These are phyloP conservation scores for Glycine tomentella DNA, from an alignment of 306 rosid genomes.

Conservation along the genomic window DNA sequence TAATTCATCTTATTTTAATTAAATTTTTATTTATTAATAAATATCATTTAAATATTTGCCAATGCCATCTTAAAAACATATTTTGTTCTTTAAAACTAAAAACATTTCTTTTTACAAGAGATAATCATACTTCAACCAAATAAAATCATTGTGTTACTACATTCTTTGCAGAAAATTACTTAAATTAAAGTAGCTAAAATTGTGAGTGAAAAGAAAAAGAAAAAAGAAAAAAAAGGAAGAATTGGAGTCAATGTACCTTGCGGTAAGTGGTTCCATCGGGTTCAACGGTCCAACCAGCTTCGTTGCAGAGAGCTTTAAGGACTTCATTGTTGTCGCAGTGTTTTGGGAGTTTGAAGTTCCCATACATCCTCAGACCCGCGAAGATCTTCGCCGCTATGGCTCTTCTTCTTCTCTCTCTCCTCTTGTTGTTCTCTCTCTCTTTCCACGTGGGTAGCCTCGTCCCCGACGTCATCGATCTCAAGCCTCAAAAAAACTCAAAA, in stretches of 20 bases:
- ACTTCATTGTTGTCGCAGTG: conserved; percentile 98
- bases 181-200: too few relatives aligned
- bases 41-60: neutral
- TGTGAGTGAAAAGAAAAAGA: neutral
- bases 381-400: conserved; percentile 96
- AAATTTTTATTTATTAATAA: neutral
- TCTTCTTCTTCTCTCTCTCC: conserved; percentile 88
- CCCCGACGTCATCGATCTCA: conserved; percentile 69
- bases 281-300: conserved; percentile 97
- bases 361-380: conserved; percentile 89
- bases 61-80: neutral
- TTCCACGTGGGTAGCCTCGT: conserved; percentile 87
- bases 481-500: too few relatives aligned
- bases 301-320: conserved; percentile 90
- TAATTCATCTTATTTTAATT: neutral
- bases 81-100: too few relatives aligned
- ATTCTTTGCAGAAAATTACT: too few relatives aligned
- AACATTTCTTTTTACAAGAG: too few relatives aligned
- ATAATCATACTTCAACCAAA: too few relatives aligned
- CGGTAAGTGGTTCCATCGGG: conserved; percentile 94
- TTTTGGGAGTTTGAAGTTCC: conserved; percentile 87
- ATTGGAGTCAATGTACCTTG: conserved; percentile 59
- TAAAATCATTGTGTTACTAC: too few relatives aligned
- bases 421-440: conserved; percentile 98
- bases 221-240: too few relatives aligned